These are phyloP conservation scores for Pyrus betulifolia DNA, from an alignment of 306 rosid genomes.

Conservation along the genomic window DNA sequence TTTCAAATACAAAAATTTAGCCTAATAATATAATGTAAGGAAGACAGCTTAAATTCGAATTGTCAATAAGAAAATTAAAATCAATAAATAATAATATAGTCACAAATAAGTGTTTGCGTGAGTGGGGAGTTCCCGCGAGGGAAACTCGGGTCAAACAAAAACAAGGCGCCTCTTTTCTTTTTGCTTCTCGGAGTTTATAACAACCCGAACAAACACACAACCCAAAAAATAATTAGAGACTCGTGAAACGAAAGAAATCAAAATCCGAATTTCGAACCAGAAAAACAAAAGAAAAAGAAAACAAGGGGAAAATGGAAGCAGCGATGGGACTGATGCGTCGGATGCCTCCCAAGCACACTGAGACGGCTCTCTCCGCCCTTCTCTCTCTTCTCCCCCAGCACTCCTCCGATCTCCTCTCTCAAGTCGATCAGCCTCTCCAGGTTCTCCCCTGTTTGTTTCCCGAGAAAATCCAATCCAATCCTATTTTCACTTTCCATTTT, in stretches of 20 bases:
- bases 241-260: not conserved
- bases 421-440: slow-evolving; percentile 99
- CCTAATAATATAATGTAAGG: no score
- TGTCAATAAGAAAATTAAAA: no score
- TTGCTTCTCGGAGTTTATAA: not conserved
- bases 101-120: not conserved
- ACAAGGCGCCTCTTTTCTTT: not conserved
- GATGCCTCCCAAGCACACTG: slow-evolving; percentile 86
- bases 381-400: slow-evolving; percentile 80
- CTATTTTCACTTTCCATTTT: not conserved
- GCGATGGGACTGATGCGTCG: slow-evolving; percentile 96
- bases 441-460: slow-evolving; percentile 16
- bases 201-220: not conserved
- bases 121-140: slow-evolving; percentile 36
- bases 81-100: no score
- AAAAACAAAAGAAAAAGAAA: not conserved
- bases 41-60: no score
- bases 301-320: slow-evolving; percentile 49
- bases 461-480: not conserved
- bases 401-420: slow-evolving; percentile 94
- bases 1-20: no score
- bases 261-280: not conserved
- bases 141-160: slow-evolving; percentile 46
- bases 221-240: not conserved
- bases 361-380: slow-evolving; percentile 87